Evolutionary conservation across 768 basidiomycete species (phyloP), one percentile per base, ranked within the genome.

Genomic region (Leccinum broughii): DNA sequence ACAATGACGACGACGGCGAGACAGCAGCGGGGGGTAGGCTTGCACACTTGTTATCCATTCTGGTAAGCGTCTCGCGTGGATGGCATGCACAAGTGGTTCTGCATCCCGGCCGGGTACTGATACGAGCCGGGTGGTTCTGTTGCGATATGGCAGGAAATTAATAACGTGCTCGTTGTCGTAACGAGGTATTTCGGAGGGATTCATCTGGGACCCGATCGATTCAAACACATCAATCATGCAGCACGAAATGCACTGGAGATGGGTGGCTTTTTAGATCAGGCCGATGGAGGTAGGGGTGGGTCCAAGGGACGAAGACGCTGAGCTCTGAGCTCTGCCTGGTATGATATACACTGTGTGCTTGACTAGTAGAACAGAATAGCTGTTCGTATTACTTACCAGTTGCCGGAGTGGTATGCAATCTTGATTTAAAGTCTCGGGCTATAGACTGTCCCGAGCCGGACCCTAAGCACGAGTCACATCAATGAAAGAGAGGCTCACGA

Each of bases 1-100:
- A 98, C 68, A 95, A 97, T 60, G 93, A 95, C 58, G 95, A 98
- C 61, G 92, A 98, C 59, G 93, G 95, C 2, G n/a, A n/a, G n/a
- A 87, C 90, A 0, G 94, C 93, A 1, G 96, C 96, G 20, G 96
- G 96, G 5, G 87, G 90, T 48, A 83, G 96, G 17, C 76, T 98
- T 22, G 93, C 93, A 1, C 95, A 98, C 72, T 81, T 99, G 2
- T 76, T 99, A 5, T 93, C 95, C 63, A 93, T 96, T 51, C 72
- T 97, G 51, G 92, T 92, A 60, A 54, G 85, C 68, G 17, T 13
- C 17, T 44, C 44, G 35, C 10, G 26, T 37, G 14, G 34, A 17
- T 32, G 24, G 52, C 48, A 24, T 17, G 17, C 46, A 20, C n/a
- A 20, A 14, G 14, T 17, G 9, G 14, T 39, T 2, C 28, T n/a